phyloP scores from a whole-genome alignment of 148 eudicot species.

The Beta vulgaris region DNA sequence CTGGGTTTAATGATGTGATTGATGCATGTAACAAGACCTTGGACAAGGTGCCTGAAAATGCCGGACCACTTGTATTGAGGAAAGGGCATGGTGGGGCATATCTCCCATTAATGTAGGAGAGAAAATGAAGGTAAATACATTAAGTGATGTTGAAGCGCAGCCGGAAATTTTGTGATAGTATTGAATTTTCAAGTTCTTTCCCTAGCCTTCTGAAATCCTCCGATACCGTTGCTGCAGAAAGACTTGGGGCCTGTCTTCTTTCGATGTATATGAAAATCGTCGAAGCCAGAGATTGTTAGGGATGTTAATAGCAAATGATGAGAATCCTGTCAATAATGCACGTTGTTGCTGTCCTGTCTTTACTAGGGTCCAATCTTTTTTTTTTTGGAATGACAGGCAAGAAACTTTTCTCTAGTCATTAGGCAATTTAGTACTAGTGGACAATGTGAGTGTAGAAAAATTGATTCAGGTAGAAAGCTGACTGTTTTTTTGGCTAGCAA shows the following conservation, averaged over 20 bases:
- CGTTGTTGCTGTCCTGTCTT: background rate
- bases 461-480: constrained; percentile 13
- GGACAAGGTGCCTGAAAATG: constrained; percentile 94
- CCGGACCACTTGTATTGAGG: constrained; percentile 86
- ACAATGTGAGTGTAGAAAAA: constrained; percentile 8
- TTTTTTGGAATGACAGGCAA: constrained; percentile 2
- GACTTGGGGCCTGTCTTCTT: background rate
- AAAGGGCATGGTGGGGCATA: constrained; percentile 98
- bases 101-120: constrained; percentile 63
- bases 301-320: background rate
- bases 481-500: constrained; percentile 13
- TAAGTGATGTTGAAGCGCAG: background rate
- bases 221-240: background rate
- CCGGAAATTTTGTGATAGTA: background rate
- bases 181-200: background rate
- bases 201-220: background rate
- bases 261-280: background rate
- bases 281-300: background rate
- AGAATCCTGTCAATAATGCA: background rate
- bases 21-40: constrained; percentile 56
- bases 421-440: constrained; percentile 4
- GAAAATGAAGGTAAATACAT: background rate
- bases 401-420: background rate
- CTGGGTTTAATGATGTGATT: constrained; percentile 75
- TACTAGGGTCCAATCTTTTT: constrained; percentile 4